Conservation (phyloP, 2,329 filamentous ascomycete genomes). For the Colletotrichum sp. region DNA sequence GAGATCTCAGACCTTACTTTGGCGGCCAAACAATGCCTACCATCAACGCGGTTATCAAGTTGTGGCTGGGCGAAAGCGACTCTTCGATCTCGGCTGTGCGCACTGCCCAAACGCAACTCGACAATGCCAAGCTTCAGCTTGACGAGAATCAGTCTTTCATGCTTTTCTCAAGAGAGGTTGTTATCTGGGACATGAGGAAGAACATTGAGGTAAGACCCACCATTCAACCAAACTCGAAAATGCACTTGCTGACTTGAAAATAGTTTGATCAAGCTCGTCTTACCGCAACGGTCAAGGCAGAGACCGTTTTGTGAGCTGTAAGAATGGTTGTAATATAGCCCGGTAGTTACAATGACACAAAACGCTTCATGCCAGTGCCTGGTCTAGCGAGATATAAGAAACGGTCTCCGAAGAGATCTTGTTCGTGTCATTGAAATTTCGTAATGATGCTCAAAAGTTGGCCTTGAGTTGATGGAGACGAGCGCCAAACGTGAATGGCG, state of each 20-base stretch:
- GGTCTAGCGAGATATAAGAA: background rate
- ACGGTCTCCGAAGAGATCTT: background rate
- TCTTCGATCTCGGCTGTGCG: background rate
- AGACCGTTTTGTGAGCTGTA: background rate
- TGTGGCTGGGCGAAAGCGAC: background rate
- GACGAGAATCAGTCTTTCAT: slow-evolving; percentile 7
- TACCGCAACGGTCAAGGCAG: background rate
- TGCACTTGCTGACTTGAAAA: background rate
- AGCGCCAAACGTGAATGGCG: background rate
- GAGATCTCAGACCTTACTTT: background rate
- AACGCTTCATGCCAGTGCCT: background rate
- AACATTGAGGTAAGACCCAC: background rate
- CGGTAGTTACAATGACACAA: background rate
- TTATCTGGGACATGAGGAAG: background rate
- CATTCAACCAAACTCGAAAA: background rate
- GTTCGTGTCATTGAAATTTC: background rate
- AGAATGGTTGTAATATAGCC: background rate
- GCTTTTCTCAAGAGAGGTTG: background rate
- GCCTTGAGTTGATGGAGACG: background rate
- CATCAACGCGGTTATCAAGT: slow-evolving; percentile 2
- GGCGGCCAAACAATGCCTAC: background rate
- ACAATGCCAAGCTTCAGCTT: background rate
- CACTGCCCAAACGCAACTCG: background rate
- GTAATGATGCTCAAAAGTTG: background rate
- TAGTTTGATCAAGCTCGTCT: background rate